Base-by-base conservation (phyloP, 140 eudicot genomes). In the Stevia rebaudiana region DNA sequence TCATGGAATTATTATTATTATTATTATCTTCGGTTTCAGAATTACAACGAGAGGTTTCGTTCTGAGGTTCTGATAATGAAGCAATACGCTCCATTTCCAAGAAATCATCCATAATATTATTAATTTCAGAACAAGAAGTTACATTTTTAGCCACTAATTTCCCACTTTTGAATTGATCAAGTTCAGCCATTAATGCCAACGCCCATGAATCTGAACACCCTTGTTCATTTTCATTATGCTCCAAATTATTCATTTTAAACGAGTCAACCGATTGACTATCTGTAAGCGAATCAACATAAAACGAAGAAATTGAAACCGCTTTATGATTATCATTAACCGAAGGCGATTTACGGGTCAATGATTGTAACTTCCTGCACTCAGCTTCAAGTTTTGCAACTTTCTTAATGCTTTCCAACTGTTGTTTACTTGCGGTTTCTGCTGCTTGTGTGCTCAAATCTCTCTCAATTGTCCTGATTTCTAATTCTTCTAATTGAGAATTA, bases 51-150 rank as follows among this genome's bases (percentile, higher is more conserved):
- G 76, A 54, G 46, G 73, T 80, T 71, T 80, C 79, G 8, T 58
- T 78, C 67, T 80, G 69, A 5, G 69, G 64, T 68, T 87, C 88
- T 10, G 90, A 84, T 30, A 84, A 61, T 5, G 94, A 86, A 78
- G 85, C 98, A 56, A 87, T 87, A 9, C 91, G 73, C 63, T 91
- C 98, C 98, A 91, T 91, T 72, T 91, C 98, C 51, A 91, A 79
- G 70, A 91, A 91, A 74, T 91, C 98, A 61, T 87, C 98, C 98
- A 91, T 90, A 35, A 90, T 79, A 64, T 90, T 76, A 64, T 87
- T 80, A 25, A 90, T 80, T 33, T 91, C 94, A 10, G 87, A 72
- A 28, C 76, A 61, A 0, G 79, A 22, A 4, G 71, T 48, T 17
- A 75, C 53, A 63, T 24, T 78, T 74, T 67, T 84, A 3, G 61